Percentiles rank a stretch among this genome's conserved stretches.
phyloP scores from a whole-genome alignment of 73 alveolate species.

The Durusdinium trenchii region DNA sequence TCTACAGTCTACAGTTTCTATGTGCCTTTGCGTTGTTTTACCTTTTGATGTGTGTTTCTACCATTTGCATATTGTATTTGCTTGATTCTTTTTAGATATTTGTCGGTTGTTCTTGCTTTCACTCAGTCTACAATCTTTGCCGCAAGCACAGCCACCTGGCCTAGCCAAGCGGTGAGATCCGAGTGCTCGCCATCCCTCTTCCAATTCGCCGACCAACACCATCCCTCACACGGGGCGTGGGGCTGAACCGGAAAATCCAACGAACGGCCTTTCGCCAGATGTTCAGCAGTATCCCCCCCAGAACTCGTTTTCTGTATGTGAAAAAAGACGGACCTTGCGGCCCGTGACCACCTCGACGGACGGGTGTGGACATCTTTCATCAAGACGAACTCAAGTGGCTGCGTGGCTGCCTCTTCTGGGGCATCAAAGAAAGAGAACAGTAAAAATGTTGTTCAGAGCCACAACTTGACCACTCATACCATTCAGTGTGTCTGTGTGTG shows the following conservation, averaged over 20 bases:
- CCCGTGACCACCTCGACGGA: neutral
- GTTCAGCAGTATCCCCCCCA: neutral
- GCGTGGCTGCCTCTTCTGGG: neutral
- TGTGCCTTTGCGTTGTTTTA: neutral
- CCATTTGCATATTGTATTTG: neutral
- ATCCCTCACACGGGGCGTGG: neutral
- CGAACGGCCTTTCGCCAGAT: neutral
- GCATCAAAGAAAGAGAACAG: too few relatives aligned
- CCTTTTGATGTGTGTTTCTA: neutral
- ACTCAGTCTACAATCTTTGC: neutral
- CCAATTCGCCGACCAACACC: constrained; percentile 20
- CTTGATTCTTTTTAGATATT: neutral
- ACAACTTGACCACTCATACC: too few relatives aligned
- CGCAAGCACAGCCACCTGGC: neutral
- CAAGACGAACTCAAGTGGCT: neutral
- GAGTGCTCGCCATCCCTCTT: constrained; percentile 18
- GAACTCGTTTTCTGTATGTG: neutral
- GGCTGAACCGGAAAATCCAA: neutral
- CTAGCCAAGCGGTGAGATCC: neutral
- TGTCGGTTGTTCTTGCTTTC: neutral
- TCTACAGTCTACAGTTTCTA: too few relatives aligned
- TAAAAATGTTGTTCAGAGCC: too few relatives aligned
- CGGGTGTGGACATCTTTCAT: neutral
- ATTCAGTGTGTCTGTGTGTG: too few relatives aligned
- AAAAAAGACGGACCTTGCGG: too few relatives aligned